These are phyloP conservation scores for Beauveria pseudobassiana DNA, from an alignment of 2,329 filamentous ascomycete species.

Conservation along the genomic window DNA sequence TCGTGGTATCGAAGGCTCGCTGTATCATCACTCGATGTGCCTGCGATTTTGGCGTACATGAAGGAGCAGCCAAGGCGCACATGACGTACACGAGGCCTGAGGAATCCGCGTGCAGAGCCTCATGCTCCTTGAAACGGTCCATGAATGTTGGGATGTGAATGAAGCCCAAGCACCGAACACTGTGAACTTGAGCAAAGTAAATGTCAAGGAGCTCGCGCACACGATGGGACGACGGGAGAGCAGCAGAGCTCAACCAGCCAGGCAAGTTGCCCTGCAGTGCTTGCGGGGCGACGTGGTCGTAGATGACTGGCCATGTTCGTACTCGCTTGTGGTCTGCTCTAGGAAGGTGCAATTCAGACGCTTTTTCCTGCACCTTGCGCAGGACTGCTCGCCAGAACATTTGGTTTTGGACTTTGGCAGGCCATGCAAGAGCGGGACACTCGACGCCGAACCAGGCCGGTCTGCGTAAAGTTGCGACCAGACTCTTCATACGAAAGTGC, in stretches of 20 bases:
- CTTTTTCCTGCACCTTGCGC: neutral
- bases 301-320: neutral
- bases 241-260: neutral
- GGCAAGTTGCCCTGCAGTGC: neutral
- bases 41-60: neutral
- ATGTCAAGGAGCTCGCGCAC: conserved; percentile 8
- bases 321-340: neutral
- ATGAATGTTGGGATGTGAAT: conserved; percentile 7
- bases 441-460: conserved; percentile 1
- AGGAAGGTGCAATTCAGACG: neutral
- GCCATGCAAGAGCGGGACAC: neutral
- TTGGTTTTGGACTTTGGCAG: conserved; percentile 3
- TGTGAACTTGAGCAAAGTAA: conserved; percentile 5
- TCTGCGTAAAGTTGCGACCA: neutral
- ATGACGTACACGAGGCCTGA: conserved; percentile 3
- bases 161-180: conserved; percentile 5
- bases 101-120: neutral
- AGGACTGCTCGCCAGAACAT: neutral
- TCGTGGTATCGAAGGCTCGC: neutral
- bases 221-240: neutral
- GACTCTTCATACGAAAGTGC: neutral
- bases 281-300: neutral
- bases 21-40: neutral
- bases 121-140: neutral
- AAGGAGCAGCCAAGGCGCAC: conserved; percentile 1